These are phyloP conservation scores for Wickerhamiella pararugosa DNA, from an alignment of 1,139 yeast genomes.

Conservation along the genomic window DNA sequence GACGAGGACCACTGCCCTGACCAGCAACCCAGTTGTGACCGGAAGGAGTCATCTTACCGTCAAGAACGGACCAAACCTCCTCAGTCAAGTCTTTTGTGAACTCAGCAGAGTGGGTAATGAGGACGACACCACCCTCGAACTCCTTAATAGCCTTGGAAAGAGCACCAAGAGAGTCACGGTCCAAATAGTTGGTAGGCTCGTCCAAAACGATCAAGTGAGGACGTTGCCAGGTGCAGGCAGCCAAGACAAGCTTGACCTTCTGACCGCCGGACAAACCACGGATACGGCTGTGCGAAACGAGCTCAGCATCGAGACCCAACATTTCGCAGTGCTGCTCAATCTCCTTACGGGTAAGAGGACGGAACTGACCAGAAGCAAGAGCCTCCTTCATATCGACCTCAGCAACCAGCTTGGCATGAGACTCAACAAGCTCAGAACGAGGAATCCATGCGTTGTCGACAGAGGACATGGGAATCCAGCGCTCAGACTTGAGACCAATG, in stretches of 20 bases:
- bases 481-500: conserved; percentile 96
- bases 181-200: conserved; percentile 98
- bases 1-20: conserved; percentile 99
- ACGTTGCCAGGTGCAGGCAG: conserved; percentile 99
- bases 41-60: conserved; percentile 98
- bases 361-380: conserved; percentile 99
- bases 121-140: conserved; percentile 98
- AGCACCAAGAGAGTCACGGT: conserved; percentile 99
- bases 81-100: conserved; percentile 98
- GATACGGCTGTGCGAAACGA: conserved; percentile 98
- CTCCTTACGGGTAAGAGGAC: conserved; percentile 99
- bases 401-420: conserved; percentile 98
- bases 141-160: conserved; percentile 96
- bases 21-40: conserved; percentile 99
- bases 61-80: conserved; percentile 99
- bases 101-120: conserved; percentile 99
- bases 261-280: conserved; percentile 99
- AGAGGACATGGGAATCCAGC: conserved; percentile 99
- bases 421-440: conserved; percentile 97
- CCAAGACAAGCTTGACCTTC: conserved; percentile 97
- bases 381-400: conserved; percentile 99
- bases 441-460: conserved; percentile 99
- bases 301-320: conserved; percentile 98
- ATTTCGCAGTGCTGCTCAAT: conserved; percentile 96
- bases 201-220: conserved; percentile 98